phyloP scores from a whole-genome alignment of 2,329 filamentous ascomycete genomes.

The Metarhizium sp. region DNA sequence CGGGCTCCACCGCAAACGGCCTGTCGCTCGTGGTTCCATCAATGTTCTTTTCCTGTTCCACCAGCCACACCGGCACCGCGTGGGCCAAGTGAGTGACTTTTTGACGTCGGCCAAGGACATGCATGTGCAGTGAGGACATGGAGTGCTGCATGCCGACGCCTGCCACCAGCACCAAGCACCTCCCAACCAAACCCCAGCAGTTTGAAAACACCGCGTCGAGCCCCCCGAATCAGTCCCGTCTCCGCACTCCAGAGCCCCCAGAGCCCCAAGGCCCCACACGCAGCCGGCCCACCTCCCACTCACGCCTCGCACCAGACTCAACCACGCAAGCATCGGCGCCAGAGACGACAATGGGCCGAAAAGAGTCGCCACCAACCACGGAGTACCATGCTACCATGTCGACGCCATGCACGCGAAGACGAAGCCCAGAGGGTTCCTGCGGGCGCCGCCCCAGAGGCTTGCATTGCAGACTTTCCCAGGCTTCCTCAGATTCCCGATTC shows the following conservation, averaged over 20 bases:
- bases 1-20: slow-evolving; percentile 5
- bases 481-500: neutral
- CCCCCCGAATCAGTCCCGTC: neutral
- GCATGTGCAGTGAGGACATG: too few species aligned
- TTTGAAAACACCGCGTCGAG: neutral
- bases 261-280: too few species aligned
- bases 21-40: neutral
- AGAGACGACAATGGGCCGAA: slow-evolving; percentile 8
- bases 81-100: neutral
- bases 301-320: too few species aligned
- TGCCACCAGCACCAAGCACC: too few species aligned
- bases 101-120: neutral
- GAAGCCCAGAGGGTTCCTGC: neutral
- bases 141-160: too few species aligned
- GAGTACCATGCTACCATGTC: too few species aligned
- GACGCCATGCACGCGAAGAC: neutral
- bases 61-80: neutral
- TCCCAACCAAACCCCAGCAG: neutral
- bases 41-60: neutral
- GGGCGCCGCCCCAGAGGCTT: neutral
- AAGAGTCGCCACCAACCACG: slow-evolving; percentile 4
- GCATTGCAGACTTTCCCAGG: neutral
- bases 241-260: slow-evolving; percentile 6
- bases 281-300: neutral
- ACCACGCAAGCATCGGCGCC: neutral